Percentiles rank a stretch among this genome's conserved stretches.
These are phyloP conservation scores for Rhizophora mangle DNA, from an alignment of 345 rosid species.

Conservation along the genomic window DNA sequence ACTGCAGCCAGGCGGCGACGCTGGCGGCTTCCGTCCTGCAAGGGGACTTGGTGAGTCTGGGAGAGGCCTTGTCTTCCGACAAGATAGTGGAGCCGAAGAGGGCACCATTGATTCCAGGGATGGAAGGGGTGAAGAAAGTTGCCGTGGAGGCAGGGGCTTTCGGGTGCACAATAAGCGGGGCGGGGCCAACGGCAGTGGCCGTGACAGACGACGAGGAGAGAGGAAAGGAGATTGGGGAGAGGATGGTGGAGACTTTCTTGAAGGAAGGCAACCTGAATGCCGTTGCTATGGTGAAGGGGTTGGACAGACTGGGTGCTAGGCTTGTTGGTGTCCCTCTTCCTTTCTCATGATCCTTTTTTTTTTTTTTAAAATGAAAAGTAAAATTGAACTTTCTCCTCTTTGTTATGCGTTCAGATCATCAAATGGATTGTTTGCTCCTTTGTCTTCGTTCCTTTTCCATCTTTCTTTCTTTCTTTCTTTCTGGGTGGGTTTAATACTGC, in stretches of 20 bases:
- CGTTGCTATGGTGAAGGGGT: constrained; percentile 50
- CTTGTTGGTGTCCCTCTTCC: no score
- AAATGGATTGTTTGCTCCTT: no score
- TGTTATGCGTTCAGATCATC: no score
- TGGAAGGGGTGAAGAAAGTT: constrained; percentile 81
- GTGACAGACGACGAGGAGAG: constrained; percentile 45
- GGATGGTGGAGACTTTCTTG: constrained; percentile 79
- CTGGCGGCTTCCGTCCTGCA: constrained; percentile 64
- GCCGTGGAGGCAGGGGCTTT: constrained; percentile 71
- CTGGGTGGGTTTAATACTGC: no score
- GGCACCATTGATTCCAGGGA: constrained; percentile 82
- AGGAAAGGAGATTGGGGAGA: constrained; percentile 62
- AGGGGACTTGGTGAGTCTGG: constrained; percentile 59
- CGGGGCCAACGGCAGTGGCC: constrained; percentile 89
- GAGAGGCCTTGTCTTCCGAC: constrained; percentile 70
- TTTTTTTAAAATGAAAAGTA: no score
- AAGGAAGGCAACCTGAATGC: constrained; percentile 64
- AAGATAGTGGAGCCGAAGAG: constrained; percentile 83
- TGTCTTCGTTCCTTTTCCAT: no score
- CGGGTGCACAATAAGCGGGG: constrained; percentile 90
- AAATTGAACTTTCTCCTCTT: no score
- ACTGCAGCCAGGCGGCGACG: constrained; percentile 82
- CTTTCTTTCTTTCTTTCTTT: no score
- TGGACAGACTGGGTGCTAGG: constrained; percentile 79
- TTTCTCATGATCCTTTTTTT: no score